A percentile compares a stretch with the other conserved stretches of the same genome.
These are phyloP conservation scores for Sclerotiophoma versabilis DNA, from an alignment of 2,329 filamentous ascomycete species.

Conservation along the genomic window DNA sequence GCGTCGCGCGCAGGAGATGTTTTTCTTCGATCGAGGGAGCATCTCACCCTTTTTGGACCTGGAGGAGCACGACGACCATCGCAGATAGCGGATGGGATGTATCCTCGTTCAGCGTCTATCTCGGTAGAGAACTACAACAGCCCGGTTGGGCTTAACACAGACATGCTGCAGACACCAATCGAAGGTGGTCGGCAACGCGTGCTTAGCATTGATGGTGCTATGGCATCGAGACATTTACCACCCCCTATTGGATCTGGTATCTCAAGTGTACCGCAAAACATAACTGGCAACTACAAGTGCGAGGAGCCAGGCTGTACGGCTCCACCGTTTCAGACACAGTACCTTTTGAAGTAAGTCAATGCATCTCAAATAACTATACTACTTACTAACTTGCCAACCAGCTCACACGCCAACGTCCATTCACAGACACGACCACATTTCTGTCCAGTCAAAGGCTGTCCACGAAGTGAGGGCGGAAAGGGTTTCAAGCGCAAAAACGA, in stretches of 20 bases:
- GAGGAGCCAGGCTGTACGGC: conserved; percentile 71
- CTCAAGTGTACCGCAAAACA: conserved; percentile 38
- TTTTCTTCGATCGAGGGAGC: conserved; percentile 42
- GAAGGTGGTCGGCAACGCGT: conserved; percentile 35
- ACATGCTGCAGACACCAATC: conserved; percentile 37
- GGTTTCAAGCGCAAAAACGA: conserved; percentile 75
- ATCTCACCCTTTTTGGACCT: conserved; percentile 35
- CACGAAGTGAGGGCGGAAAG: conserved; percentile 67
- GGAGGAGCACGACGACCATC: conserved; percentile 41
- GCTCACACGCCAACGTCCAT: conserved; percentile 76
- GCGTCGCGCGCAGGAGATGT: conserved; percentile 34
- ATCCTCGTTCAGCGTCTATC: conserved; percentile 41
- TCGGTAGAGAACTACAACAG: conserved; percentile 46
- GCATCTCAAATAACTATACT: not conserved
- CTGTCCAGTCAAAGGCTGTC: conserved; percentile 65
- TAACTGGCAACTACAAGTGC: conserved; percentile 58
- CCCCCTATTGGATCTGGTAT: conserved; percentile 42
- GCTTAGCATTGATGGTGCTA: conserved; percentile 41
- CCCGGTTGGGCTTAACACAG: conserved; percentile 46
- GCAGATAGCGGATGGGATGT: conserved; percentile 45
- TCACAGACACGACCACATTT: conserved; percentile 69
- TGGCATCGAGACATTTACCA: conserved; percentile 41
- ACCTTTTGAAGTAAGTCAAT: conserved; percentile 71
- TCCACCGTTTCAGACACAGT: conserved; percentile 77
- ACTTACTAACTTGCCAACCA: conserved; percentile 27